Conservation (phyloP, 495 filamentous ascomycete species). For the Penicillium malachiteum region DNA sequence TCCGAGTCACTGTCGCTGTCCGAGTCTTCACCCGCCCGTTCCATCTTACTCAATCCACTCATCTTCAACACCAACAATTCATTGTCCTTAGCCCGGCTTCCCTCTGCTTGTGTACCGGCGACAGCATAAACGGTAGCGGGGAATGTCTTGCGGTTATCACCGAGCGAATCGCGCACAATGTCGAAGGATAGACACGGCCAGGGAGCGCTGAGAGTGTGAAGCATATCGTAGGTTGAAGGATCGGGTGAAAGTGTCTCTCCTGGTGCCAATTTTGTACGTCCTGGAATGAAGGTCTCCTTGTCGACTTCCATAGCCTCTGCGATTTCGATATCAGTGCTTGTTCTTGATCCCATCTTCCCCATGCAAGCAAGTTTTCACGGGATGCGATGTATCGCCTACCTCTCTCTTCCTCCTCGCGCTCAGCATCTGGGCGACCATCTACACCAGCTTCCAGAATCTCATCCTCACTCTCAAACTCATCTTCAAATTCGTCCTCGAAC, state of each 20-base stretch:
- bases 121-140: slow-evolving; percentile 93
- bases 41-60: slow-evolving; percentile 84
- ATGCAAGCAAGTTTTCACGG: background rate
- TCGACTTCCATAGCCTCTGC: slow-evolving; percentile 87
- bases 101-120: slow-evolving; percentile 87
- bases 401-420: slow-evolving; percentile 81
- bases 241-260: slow-evolving; percentile 91
- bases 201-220: slow-evolving; percentile 84
- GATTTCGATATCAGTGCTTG: background rate
- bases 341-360: background rate
- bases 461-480: slow-evolving; percentile 95
- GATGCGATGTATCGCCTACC: slow-evolving; percentile 37
- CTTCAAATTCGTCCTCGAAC: slow-evolving; percentile 95
- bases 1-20: slow-evolving; percentile 74
- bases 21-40: slow-evolving; percentile 66
- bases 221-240: slow-evolving; percentile 89
- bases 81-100: slow-evolving; percentile 73
- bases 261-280: slow-evolving; percentile 78
- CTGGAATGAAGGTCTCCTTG: slow-evolving; percentile 88
- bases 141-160: slow-evolving; percentile 84
- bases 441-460: slow-evolving; percentile 94
- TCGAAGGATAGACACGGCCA: slow-evolving; percentile 98
- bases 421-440: slow-evolving; percentile 88
- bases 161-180: slow-evolving; percentile 82
- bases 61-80: slow-evolving; percentile 94